A percentile compares a stretch with the other conserved stretches of the same genome.
phyloP scores from a whole-genome alignment of 306 rosid genomes.

The Fagus crenata region DNA sequence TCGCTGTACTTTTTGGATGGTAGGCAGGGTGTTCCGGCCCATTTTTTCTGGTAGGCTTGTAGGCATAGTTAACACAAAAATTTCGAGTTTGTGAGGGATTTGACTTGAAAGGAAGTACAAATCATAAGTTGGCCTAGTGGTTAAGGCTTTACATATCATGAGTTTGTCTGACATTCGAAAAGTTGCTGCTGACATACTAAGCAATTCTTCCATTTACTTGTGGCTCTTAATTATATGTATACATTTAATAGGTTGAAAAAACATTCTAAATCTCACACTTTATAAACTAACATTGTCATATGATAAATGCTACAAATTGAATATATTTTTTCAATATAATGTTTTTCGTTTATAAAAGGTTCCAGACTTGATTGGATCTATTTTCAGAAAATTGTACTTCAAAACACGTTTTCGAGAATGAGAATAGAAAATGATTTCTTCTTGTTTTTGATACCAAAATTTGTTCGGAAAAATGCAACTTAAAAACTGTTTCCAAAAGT shows the following conservation, averaged over 20 bases:
- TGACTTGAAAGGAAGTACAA: neutral
- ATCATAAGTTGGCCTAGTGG: too few species aligned
- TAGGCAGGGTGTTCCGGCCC: neutral
- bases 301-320: too few species aligned
- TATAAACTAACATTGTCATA: too few species aligned
- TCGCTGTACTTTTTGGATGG: neutral
- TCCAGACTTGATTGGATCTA: neutral
- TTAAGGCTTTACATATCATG: too few species aligned
- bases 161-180: too few species aligned
- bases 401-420: neutral
- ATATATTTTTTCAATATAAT: too few species aligned
- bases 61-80: neutral
- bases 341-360: too few species aligned
- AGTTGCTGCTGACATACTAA: too few species aligned
- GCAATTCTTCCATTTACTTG: too few species aligned
- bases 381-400: neutral
- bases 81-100: neutral
- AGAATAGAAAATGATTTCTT: neutral
- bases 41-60: neutral
- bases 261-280: too few species aligned
- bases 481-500: neutral
- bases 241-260: too few species aligned
- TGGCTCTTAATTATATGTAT: too few species aligned
- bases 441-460: neutral
- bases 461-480: neutral